These are phyloP conservation scores for Annulohypoxylon bovei DNA, from an alignment of 495 filamentous ascomycete species.

Conservation along the genomic window DNA sequence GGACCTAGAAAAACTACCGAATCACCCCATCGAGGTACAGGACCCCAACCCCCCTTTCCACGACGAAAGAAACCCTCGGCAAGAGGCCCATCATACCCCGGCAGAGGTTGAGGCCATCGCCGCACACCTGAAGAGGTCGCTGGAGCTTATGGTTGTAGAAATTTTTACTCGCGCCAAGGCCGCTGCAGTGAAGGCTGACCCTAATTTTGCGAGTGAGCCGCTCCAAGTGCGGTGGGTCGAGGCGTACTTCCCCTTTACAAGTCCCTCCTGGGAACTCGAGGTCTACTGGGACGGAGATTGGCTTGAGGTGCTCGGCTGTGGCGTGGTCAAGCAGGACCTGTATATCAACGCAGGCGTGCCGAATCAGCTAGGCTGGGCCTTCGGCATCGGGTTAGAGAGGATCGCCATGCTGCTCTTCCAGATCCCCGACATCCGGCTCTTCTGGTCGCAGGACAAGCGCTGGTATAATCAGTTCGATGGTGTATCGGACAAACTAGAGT, in stretches of 20 bases:
- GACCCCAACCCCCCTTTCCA: slow-evolving; percentile 86
- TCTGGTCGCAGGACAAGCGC: slow-evolving; percentile 87
- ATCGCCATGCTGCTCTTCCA: slow-evolving; percentile 97
- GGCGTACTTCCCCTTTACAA: slow-evolving; percentile 96
- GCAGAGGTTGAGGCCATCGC: slow-evolving; percentile 86
- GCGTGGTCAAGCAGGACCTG: slow-evolving; percentile 85
- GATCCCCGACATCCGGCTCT: slow-evolving; percentile 96
- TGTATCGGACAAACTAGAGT: slow-evolving; percentile 57
- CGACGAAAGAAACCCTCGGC: slow-evolving; percentile 83
- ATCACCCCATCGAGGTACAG: slow-evolving; percentile 77
- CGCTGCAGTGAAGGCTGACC: slow-evolving; percentile 65
- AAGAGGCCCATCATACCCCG: slow-evolving; percentile 70
- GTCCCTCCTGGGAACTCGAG: slow-evolving; percentile 94
- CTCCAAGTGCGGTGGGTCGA: slow-evolving; percentile 92
- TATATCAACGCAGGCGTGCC: slow-evolving; percentile 79
- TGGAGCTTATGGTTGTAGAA: slow-evolving; percentile 88
- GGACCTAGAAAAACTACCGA: slow-evolving; percentile 75
- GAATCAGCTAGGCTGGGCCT: slow-evolving; percentile 88
- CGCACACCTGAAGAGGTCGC: slow-evolving; percentile 85
- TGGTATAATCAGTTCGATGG: slow-evolving; percentile 83
- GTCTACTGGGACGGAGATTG: slow-evolving; percentile 94
- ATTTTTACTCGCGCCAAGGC: slow-evolving; percentile 83
- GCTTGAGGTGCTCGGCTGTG: slow-evolving; percentile 94
- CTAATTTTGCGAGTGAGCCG: slow-evolving; percentile 66
- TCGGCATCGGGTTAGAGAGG: slow-evolving; percentile 90